Evolutionary conservation across 768 basidiomycete species (phyloP), one percentile per base, ranked within the genome.

Genomic region (Boletus barrowsii): DNA sequence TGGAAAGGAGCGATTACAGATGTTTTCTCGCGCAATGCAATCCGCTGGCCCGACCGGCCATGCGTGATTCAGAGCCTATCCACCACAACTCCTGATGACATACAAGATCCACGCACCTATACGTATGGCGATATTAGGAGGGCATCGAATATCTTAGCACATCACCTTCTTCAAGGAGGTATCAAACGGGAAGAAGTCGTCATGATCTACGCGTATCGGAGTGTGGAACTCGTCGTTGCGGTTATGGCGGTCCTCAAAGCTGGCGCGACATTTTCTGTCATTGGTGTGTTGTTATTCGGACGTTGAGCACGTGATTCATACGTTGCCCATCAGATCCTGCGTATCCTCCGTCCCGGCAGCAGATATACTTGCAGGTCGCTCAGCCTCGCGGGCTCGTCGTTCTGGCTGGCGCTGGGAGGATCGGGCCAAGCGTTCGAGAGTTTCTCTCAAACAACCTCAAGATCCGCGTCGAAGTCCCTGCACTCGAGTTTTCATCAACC

Each of bases 1-100:
- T 99, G 88, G 83, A 93, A 94, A 69, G 97, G 96, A 32, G 91
- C 96, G 8, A 98, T 99, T 66, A 93, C 96, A 14, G 90, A 96
- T 67, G 83, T 98, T 22, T 98, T 99, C 72, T 89, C 93, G 10
- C 74, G 76, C 36, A 98, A 99, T 73, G 97, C 97, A 3, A 76
- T 79, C 11, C 71, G 75, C 53, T 82, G 83, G 71, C 95, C 96
- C 0, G 86, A 92, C 30, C 77, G 87, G n/a, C 76, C 88, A 5
- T 98, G 96, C 62, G 90, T 99, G 33, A 76, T 98, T 46, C 96
- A 99, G 70, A 84, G 80, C 51, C 60, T 87, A 41, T 78, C 86
- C 4, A 63, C 73, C 15, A 48, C 60, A 5, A 53, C 53, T 22
- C 68, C 74, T 10, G 65, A 71, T 15, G 70, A 71, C 24, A 72